phyloP scores from a whole-genome alignment of 495 filamentous ascomycete species.

The Achaetomiella virescens region DNA sequence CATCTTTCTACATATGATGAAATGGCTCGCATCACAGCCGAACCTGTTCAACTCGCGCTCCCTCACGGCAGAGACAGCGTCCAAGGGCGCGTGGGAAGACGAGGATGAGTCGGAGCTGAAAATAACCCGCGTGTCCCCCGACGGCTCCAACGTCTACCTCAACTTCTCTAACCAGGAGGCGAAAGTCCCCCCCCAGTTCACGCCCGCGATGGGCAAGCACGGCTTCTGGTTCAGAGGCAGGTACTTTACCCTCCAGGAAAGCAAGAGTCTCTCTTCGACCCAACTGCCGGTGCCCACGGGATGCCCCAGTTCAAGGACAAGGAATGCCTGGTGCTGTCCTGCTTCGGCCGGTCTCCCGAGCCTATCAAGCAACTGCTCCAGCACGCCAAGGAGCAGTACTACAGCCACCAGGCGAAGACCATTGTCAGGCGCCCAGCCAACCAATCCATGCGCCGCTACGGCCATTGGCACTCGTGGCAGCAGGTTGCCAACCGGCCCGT shows the following conservation, averaged over 20 bases:
- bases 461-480: slow-evolving; percentile 50
- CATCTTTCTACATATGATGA: slow-evolving; percentile 54
- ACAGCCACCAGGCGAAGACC: slow-evolving; percentile 43
- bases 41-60: slow-evolving; percentile 47
- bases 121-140: slow-evolving; percentile 22
- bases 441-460: slow-evolving; percentile 26
- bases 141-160: slow-evolving; percentile 32
- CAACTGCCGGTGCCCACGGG: slow-evolving; percentile 10
- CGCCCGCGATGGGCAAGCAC: slow-evolving; percentile 36
- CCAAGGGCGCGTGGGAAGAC: slow-evolving; percentile 47
- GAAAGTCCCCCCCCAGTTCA: slow-evolving; percentile 31
- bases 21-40: slow-evolving; percentile 53
- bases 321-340: slow-evolving; percentile 37
- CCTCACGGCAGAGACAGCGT: slow-evolving; percentile 52
- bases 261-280: slow-evolving; percentile 31
- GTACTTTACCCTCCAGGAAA: slow-evolving; percentile 37
- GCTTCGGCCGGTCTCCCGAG: slow-evolving; percentile 40
- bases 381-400: slow-evolving; percentile 48
- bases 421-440: slow-evolving; percentile 43
- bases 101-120: slow-evolving; percentile 39
- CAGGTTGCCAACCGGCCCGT: slow-evolving; percentile 63
- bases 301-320: slow-evolving; percentile 32
- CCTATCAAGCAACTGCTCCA: slow-evolving; percentile 59
- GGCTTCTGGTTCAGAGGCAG: slow-evolving; percentile 37
- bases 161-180: slow-evolving; percentile 43